Percentiles rank a stretch among this genome's conserved stretches.
Evolutionary conservation across 169 alveolate genomes (phyloP).

Genomic region (Babesia caballi): DNA sequence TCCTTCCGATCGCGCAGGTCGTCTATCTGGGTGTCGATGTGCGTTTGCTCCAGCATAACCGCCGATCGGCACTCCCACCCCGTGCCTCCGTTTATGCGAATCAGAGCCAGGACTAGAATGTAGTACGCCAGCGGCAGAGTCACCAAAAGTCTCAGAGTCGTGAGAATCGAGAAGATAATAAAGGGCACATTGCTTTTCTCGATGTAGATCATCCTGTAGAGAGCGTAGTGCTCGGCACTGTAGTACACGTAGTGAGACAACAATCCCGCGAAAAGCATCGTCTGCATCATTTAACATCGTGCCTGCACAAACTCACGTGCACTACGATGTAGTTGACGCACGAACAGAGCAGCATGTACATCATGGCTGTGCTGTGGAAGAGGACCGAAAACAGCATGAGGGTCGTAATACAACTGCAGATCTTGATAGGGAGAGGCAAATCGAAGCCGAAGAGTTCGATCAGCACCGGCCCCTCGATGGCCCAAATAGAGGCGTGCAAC

Average conservation of each 20-base stretch:
- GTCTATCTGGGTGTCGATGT: neutral
- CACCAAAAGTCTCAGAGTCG: conserved; percentile 14
- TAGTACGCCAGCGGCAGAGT: conserved; percentile 43
- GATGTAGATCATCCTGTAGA: conserved; percentile 6
- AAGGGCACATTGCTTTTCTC: neutral
- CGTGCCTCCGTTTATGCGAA: conserved; percentile 34
- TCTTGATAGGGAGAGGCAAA: conserved; percentile 31
- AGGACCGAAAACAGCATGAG: conserved; percentile 12
- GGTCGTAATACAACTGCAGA: conserved; percentile 17
- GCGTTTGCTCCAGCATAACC: conserved; percentile 8
- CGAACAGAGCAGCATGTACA: conserved; percentile 17
- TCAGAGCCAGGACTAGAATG: conserved; percentile 19
- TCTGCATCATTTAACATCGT: neutral
- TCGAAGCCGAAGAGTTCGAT: conserved; percentile 17
- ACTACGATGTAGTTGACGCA: conserved; percentile 3
- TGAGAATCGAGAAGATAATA: neutral
- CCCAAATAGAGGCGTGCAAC: conserved; percentile 21
- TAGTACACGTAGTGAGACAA: neutral
- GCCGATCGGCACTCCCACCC: conserved; percentile 51
- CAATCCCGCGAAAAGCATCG: conserved; percentile 6
- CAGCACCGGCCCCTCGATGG: conserved; percentile 21
- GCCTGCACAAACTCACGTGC: conserved; percentile 26
- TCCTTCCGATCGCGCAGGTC: neutral
- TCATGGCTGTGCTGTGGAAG: conserved; percentile 11
- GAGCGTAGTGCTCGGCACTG: neutral